A percentile compares a stretch with the other conserved stretches of the same genome.
These are phyloP conservation scores for Phoma sp. DNA, from an alignment of 2,329 filamentous ascomycete species.

Conservation along the genomic window DNA sequence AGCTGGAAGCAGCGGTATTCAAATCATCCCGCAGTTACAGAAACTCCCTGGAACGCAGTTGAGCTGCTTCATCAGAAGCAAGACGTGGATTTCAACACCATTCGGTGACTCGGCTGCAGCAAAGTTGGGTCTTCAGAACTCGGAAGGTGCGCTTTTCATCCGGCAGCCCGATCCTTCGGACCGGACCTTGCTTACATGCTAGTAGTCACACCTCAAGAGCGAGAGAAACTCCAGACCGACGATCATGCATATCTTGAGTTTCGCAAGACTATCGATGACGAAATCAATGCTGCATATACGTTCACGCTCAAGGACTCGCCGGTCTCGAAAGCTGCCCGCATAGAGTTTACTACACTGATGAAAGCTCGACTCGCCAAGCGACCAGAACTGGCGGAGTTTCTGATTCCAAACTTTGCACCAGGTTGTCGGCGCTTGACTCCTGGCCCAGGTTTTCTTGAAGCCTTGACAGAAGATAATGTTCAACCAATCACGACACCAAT, in stretches of 20 bases:
- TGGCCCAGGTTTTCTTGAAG: slow-evolving; percentile 59
- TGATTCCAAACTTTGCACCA: slow-evolving; percentile 52
- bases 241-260: slow-evolving; percentile 5
- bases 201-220: too few species aligned
- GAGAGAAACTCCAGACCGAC: too few species aligned
- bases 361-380: slow-evolving; percentile 43
- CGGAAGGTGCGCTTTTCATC: too few species aligned
- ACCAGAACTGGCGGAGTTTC: slow-evolving; percentile 49
- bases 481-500: slow-evolving; percentile 43
- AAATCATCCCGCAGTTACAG: slow-evolving; percentile 50
- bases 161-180: too few species aligned
- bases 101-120: slow-evolving; percentile 28
- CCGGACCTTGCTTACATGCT: too few species aligned
- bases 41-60: slow-evolving; percentile 38
- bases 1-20: slow-evolving; percentile 48
- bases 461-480: slow-evolving; percentile 51
- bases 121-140: not conserved
- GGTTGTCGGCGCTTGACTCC: slow-evolving; percentile 59
- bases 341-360: slow-evolving; percentile 39
- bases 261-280: slow-evolving; percentile 12
- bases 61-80: slow-evolving; percentile 42
- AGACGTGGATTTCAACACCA: slow-evolving; percentile 46
- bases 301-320: not conserved
- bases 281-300: not conserved
- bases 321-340: not conserved